Percentiles rank a stretch among this genome's conserved stretches.
Evolutionary conservation across 1,284 basidiomycete genomes (phyloP).

Genomic region (Boletellus deceptivus): DNA sequence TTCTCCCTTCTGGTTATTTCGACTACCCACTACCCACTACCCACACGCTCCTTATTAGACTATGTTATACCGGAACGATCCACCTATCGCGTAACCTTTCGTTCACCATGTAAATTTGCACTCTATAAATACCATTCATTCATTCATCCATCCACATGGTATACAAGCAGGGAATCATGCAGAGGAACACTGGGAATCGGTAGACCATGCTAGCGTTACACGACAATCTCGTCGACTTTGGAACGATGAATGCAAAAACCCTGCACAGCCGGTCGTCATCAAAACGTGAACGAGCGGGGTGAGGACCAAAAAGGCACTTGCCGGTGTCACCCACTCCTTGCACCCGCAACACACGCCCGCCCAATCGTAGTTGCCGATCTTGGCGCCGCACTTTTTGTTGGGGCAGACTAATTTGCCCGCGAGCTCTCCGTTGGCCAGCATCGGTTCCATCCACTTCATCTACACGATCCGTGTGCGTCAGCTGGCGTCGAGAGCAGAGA

Average conservation of each 20-base stretch:
- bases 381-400: slow-evolving; percentile 83
- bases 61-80: slow-evolving; percentile 18
- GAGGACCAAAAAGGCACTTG: slow-evolving; percentile 27
- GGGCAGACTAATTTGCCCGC: slow-evolving; percentile 91
- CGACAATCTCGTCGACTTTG: slow-evolving; percentile 84
- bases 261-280: slow-evolving; percentile 35
- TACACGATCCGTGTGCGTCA: slow-evolving; percentile 27
- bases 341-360: slow-evolving; percentile 92
- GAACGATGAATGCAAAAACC: slow-evolving; percentile 89
- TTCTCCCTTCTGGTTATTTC: background rate
- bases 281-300: slow-evolving; percentile 28
- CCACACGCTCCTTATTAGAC: slow-evolving; percentile 18
- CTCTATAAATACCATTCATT: slow-evolving; percentile 20
- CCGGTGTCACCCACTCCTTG: slow-evolving; percentile 87
- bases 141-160: slow-evolving; percentile 1
- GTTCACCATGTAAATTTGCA: slow-evolving; percentile 23
- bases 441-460: slow-evolving; percentile 95
- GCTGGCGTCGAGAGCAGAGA: background rate
- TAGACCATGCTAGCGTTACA: slow-evolving; percentile 5
- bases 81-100: slow-evolving; percentile 23
- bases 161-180: background rate
- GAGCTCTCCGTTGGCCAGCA: slow-evolving; percentile 70
- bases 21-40: slow-evolving; percentile 6
- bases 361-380: slow-evolving; percentile 97
- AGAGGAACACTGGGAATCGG: background rate